Evolutionary conservation across 768 basidiomycete genomes (phyloP), one percentile per base, ranked within the genome.

Genomic region (Xerocomellus dryophilus): DNA sequence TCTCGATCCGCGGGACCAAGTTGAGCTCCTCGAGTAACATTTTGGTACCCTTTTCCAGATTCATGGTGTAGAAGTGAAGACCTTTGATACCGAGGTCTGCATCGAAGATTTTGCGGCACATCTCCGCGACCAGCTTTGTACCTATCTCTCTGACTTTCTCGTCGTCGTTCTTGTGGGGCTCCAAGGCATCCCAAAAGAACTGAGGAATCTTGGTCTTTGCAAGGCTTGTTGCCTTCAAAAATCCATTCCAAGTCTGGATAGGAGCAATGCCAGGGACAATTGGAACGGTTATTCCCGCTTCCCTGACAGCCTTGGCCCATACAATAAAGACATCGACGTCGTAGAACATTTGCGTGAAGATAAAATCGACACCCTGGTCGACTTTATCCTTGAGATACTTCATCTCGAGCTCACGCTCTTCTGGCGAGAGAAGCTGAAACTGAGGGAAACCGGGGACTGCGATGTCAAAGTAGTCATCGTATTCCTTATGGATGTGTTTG

Each of bases 271-370:
- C 93, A 31, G 93, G 93, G 12, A 95, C 86, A 61, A 96, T 89
- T 17, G 93, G 94, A 27, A 94, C 77, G 2, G 85, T 89, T 68
- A 95, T 93, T 7, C 93, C 93, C 0, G 88, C 90, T 11, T 78
- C 88, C 53, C 93, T 83, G 31, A 93, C 83, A 41, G 82, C 76
- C 56, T 83, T 84, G 38, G 90, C 94, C 97, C 97, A 99, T 46
- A 79, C 77, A 64, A 97, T 84, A 75, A 99, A 98, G 62, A 98
- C 67, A 32, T 91, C 81, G 44, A 88, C 85, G 63, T 97, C 95
- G 74, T 95, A 97, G 76, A 98, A 98, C 92, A 98, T 93, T 71
- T 98, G 95, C 0, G 95, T 97, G 77, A 98, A 97, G 72, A 98
- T 97, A 74, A 96, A 91, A 67, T 84, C 80, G 56, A 86, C 90